Evolutionary conservation across 2,329 filamentous ascomycete genomes (phyloP).

Genomic region (Peltaster fructicola): DNA sequence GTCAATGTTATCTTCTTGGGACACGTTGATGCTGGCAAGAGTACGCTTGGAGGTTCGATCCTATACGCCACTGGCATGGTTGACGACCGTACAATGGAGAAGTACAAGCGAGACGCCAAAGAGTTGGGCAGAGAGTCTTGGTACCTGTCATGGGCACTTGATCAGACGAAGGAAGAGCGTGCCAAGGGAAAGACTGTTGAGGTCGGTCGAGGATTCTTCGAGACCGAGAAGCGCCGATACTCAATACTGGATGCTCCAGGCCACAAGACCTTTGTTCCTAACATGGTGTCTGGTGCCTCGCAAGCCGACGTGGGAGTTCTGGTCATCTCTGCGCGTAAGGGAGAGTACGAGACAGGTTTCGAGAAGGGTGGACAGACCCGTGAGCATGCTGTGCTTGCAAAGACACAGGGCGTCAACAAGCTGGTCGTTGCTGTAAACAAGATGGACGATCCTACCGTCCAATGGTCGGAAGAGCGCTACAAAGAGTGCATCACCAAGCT

Average conservation of each 20-base stretch:
- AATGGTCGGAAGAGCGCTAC: constrained; percentile 88
- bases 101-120: constrained; percentile 94
- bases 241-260: constrained; percentile 92
- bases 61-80: constrained; percentile 94
- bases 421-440: constrained; percentile 93
- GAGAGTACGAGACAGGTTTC: constrained; percentile 97
- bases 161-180: constrained; percentile 91
- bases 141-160: constrained; percentile 97
- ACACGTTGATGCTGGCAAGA: constrained; percentile 97
- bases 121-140: constrained; percentile 92
- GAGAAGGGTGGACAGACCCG: constrained; percentile 92
- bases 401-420: constrained; percentile 97
- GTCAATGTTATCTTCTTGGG: constrained; percentile 96
- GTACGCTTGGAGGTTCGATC: constrained; percentile 83
- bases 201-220: constrained; percentile 88
- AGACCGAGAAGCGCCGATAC: constrained; percentile 91
- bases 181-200: constrained; percentile 96
- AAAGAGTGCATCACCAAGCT: constrained; percentile 88
- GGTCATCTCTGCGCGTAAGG: constrained; percentile 91
- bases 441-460: constrained; percentile 94
- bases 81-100: constrained; percentile 95
- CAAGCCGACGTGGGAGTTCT: constrained; percentile 89
- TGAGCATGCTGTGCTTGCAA: constrained; percentile 93
- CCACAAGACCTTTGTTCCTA: constrained; percentile 94
- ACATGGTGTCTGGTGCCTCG: constrained; percentile 67